Evolutionary conservation across 208 protist genomes (phyloP).

Genomic region (Trypanosoma cruzi): DNA sequence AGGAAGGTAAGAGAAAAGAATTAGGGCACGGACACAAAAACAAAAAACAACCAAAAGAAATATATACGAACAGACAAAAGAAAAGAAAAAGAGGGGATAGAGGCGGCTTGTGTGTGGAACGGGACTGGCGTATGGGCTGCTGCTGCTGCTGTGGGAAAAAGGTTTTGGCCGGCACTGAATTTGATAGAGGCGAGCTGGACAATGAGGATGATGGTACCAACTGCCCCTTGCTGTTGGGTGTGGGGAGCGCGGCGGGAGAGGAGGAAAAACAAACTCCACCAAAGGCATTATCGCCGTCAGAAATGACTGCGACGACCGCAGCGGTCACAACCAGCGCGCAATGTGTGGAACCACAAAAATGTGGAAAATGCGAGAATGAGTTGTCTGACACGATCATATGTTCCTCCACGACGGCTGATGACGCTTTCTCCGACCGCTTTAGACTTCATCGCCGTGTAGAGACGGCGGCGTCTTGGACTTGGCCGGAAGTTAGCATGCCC

Average conservation of each 20-base stretch:
- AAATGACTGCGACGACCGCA: background rate
- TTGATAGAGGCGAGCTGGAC: background rate
- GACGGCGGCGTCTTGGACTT: constrained; percentile 28
- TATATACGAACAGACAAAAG: background rate
- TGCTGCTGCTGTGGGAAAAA: constrained; percentile 2
- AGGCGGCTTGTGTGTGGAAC: background rate
- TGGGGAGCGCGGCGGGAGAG: background rate
- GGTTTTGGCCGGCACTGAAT: background rate
- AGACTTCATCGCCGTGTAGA: constrained; percentile 6
- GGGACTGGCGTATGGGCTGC: background rate
- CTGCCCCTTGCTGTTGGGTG: background rate
- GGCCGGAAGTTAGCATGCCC: constrained; percentile 69
- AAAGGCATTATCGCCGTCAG: background rate
- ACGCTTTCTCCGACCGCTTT: background rate
- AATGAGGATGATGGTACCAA: background rate
- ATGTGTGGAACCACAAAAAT: background rate
- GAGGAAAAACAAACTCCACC: background rate
- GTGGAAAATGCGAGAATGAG: constrained; percentile 13
- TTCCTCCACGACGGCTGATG: constrained; percentile 31
- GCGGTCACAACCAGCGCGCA: background rate
- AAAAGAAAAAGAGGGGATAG: background rate
- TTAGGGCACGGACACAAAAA: too few species aligned
- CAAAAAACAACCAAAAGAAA: background rate
- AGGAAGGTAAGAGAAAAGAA: too few species aligned
- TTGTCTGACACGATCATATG: constrained; percentile 37